Conservation (phyloP, 2,329 filamentous ascomycete genomes). For the Periconia sp. region DNA sequence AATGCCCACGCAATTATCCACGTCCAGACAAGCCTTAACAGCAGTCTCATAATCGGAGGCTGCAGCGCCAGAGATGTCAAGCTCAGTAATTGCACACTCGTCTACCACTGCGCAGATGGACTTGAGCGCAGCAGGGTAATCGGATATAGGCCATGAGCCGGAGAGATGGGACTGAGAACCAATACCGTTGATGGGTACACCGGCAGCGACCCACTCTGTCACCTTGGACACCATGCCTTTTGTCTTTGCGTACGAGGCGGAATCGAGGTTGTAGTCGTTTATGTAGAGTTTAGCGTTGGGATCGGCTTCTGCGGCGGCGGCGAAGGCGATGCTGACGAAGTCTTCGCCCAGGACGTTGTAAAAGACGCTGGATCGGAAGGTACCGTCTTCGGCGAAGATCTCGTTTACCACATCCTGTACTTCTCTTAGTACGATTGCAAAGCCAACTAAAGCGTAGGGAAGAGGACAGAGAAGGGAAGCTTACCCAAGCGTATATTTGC, state of each 20-base stretch:
- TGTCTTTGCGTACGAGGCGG: slow-evolving; percentile 64
- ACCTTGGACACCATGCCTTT: slow-evolving; percentile 64
- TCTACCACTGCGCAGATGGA: slow-evolving; percentile 58
- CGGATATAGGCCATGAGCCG: slow-evolving; percentile 51
- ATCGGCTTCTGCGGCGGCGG: slow-evolving; percentile 70
- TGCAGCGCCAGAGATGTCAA: slow-evolving; percentile 68
- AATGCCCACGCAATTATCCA: slow-evolving; percentile 68
- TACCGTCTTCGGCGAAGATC: slow-evolving; percentile 66
- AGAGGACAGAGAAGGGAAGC: slow-evolving; percentile 12
- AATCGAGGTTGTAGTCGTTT: slow-evolving; percentile 72
- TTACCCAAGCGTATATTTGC: slow-evolving; percentile 64
- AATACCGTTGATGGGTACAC: slow-evolving; percentile 70
- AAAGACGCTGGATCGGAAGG: slow-evolving; percentile 67
- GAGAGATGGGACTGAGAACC: slow-evolving; percentile 64
- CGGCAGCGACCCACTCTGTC: slow-evolving; percentile 66
- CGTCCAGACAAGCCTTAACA: slow-evolving; percentile 62
- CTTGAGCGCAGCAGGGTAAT: slow-evolving; percentile 57
- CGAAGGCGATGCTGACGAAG: slow-evolving; percentile 73
- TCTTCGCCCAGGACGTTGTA: slow-evolving; percentile 71
- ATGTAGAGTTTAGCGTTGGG: slow-evolving; percentile 74
- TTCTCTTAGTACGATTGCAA: too few species aligned
- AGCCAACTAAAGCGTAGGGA: too few species aligned
- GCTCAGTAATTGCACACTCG: slow-evolving; percentile 70
- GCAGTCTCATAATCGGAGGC: slow-evolving; percentile 63
- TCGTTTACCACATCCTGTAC: slow-evolving; percentile 65